A percentile compares a stretch with the other conserved stretches of the same genome.
phyloP scores from a whole-genome alignment of 169 alveolate genomes.

The Plasmodium malariae region DNA sequence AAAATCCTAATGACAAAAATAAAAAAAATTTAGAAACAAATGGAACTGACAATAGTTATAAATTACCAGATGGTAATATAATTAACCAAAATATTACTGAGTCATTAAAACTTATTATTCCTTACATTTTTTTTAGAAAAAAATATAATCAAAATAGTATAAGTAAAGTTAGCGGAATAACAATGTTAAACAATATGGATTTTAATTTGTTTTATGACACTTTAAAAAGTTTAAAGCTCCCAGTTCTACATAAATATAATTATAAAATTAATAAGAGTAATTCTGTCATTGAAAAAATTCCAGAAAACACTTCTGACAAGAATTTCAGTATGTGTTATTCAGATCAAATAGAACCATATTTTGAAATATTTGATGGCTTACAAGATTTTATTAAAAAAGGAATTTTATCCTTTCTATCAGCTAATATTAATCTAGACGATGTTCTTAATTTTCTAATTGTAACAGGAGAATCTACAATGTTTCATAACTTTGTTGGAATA shows the following conservation, averaged over 20 bases:
- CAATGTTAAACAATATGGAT: constrained; percentile 41
- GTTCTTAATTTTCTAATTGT: constrained; percentile 77
- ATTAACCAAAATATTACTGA: constrained; percentile 76
- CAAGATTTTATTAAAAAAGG: constrained; percentile 71
- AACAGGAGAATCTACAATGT: constrained; percentile 85
- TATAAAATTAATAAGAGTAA: constrained; percentile 38
- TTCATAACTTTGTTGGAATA: constrained; percentile 60
- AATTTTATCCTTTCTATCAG: constrained; percentile 65
- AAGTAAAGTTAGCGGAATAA: constrained; percentile 12
- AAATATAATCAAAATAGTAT: constrained; percentile 68
- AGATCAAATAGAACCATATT: constrained; percentile 33
- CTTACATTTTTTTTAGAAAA: constrained; percentile 63
- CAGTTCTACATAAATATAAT: constrained; percentile 55
- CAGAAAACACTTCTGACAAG: constrained; percentile 43
- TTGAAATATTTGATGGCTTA: constrained; percentile 71
- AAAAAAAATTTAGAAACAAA: constrained; percentile 7
- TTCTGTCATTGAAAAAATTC: constrained; percentile 38
- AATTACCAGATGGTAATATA: constrained; percentile 83
- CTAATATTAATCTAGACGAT: constrained; percentile 58
- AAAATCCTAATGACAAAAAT: constrained; percentile 41
- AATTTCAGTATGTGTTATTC: constrained; percentile 46
- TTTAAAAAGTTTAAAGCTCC: constrained; percentile 52
- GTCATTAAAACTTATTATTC: constrained; percentile 76
- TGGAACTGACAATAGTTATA: constrained; percentile 67
- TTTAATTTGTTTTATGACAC: constrained; percentile 51